A percentile compares a stretch with the other conserved stretches of the same genome.
phyloP scores from a whole-genome alignment of 139 green algal genomes.

The Chlorella sp. region DNA sequence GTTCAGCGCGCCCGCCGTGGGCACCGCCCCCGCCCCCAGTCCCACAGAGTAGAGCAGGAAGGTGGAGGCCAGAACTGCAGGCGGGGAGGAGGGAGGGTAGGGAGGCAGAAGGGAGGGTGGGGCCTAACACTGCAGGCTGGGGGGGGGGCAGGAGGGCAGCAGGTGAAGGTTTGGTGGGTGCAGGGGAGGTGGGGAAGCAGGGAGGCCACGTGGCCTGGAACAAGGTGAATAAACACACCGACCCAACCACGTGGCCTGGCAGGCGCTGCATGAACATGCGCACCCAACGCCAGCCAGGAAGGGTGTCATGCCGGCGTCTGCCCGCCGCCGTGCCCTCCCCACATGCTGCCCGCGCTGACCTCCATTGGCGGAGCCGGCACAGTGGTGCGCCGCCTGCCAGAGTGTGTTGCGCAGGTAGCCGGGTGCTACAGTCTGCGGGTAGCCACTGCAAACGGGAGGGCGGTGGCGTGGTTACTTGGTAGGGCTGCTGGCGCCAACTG shows the following conservation, averaged over 20 bases:
- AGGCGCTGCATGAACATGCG: too few relatives aligned
- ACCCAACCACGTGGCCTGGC: background rate
- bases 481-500: too few relatives aligned
- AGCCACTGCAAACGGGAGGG: background rate
- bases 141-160: background rate
- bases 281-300: too few relatives aligned
- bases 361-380: conserved; percentile 37
- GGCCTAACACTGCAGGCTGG: too few relatives aligned
- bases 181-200: background rate
- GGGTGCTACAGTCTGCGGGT: conserved; percentile 27
- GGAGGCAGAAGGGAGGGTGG: background rate
- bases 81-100: background rate
- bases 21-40: conserved; percentile 70
- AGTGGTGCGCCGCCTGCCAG: conserved; percentile 49
- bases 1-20: conserved; percentile 76
- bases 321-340: too few relatives aligned
- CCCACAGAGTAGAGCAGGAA: conserved; percentile 85
- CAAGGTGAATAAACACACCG: too few relatives aligned
- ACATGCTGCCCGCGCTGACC: background rate
- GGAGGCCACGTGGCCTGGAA: too few relatives aligned
- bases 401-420: conserved; percentile 49
- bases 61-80: conserved; percentile 72
- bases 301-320: too few relatives aligned
- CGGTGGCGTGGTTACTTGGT: too few relatives aligned
- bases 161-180: background rate